These are phyloP conservation scores for Ephemerocybe angulata DNA, from an alignment of 768 basidiomycete species.

Conservation along the genomic window DNA sequence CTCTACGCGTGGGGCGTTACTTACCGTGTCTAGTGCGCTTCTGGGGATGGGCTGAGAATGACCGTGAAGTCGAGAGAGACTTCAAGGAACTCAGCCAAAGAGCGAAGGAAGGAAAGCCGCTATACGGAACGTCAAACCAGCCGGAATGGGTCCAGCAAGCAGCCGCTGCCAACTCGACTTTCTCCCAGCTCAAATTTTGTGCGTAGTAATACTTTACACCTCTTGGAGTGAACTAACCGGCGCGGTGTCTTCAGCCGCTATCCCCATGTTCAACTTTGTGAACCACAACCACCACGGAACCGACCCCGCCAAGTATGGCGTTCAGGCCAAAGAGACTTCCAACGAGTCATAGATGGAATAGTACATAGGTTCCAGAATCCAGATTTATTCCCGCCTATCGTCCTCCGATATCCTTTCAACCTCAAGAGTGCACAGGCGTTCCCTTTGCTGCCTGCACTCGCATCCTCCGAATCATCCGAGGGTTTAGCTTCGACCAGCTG, in stretches of 20 bases:
- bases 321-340: slow-evolving; percentile 31
- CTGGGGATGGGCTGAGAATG: slow-evolving; percentile 94
- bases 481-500: slow-evolving; percentile 38
- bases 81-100: slow-evolving; percentile 72
- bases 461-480: slow-evolving; percentile 27
- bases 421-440: background rate
- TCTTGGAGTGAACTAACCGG: slow-evolving; percentile 9
- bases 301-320: slow-evolving; percentile 76
- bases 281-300: slow-evolving; percentile 86
- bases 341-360: slow-evolving; percentile 14
- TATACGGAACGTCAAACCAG: slow-evolving; percentile 83
- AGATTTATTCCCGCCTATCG: background rate
- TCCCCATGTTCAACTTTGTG: slow-evolving; percentile 78
- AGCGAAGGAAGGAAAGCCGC: slow-evolving; percentile 71
- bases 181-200: slow-evolving; percentile 93
- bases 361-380: background rate
- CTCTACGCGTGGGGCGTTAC: background rate
- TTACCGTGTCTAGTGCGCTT: slow-evolving; percentile 63
- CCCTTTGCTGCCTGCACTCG: slow-evolving; percentile 9
- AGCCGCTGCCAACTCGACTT: slow-evolving; percentile 85
- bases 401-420: background rate
- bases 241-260: slow-evolving; percentile 40
- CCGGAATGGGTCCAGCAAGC: slow-evolving; percentile 83
- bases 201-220: slow-evolving; percentile 27
- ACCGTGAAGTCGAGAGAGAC: slow-evolving; percentile 76